A percentile compares a stretch with the other conserved stretches of the same genome.
These are phyloP conservation scores for Colletotrichum sublineola DNA, from an alignment of 2,329 filamentous ascomycete genomes.

Conservation along the genomic window DNA sequence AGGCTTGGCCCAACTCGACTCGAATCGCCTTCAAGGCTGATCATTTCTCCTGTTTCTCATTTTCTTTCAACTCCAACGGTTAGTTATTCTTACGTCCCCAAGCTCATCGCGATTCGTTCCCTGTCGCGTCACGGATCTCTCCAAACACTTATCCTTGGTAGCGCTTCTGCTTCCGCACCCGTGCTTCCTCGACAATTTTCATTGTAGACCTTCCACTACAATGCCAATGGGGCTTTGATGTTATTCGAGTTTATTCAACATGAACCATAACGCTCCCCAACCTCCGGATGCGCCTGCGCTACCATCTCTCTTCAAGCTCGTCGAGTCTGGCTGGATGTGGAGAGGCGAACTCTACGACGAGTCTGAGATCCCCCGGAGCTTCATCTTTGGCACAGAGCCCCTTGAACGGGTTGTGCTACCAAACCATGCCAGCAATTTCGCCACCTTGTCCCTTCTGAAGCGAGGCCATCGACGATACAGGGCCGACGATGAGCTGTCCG, in stretches of 20 bases:
- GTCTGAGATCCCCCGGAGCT: background rate
- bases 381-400: background rate
- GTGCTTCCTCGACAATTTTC: background rate
- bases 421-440: background rate
- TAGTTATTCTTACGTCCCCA: background rate
- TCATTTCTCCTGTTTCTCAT: background rate
- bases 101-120: background rate
- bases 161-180: background rate
- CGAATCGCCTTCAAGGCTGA: background rate
- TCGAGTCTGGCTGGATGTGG: background rate
- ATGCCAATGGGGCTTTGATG: too few species aligned
- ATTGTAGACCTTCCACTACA: background rate
- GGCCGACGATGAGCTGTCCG: background rate
- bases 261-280: background rate
- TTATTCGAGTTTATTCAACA: background rate
- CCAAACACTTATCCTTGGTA: background rate
- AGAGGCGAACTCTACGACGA: background rate
- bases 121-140: background rate
- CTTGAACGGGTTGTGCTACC: background rate
- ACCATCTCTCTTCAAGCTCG: background rate
- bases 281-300: background rate
- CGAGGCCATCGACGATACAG: constrained; percentile 9
- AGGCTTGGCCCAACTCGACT: too few species aligned
- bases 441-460: background rate
- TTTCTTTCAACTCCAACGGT: background rate